These are phyloP conservation scores for Cyberlindnera veronae DNA, from an alignment of 805 yeast genomes.

Conservation along the genomic window DNA sequence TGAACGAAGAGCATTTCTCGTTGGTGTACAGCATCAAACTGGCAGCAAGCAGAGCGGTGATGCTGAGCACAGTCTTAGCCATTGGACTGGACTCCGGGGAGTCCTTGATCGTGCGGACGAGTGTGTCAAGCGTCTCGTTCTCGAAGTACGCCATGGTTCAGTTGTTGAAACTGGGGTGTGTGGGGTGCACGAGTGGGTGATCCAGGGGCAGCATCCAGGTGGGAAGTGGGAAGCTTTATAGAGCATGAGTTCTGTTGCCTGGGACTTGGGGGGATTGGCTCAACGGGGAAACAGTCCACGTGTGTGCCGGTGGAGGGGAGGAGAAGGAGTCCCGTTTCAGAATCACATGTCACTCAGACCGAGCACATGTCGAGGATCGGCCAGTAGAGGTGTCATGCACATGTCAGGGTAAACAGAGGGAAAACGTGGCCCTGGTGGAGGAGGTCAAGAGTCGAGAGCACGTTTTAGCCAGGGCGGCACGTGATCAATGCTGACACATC, in stretches of 20 bases:
- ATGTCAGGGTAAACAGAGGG: neutral
- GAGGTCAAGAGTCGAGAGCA: no score
- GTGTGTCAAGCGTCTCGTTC: conserved; percentile 5
- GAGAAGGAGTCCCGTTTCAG: neutral
- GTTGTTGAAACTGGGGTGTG: conserved; percentile 7
- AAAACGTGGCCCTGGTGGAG: no score
- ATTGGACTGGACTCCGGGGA: no score
- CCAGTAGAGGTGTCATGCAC: no score
- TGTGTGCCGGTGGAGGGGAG: neutral
- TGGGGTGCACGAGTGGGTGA: no score
- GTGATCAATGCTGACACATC: no score
- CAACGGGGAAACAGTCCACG: conserved; percentile 5
- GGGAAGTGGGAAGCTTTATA: no score
- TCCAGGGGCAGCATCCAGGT: no score
- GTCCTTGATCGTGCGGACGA: no score
- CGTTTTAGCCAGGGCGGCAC: no score
- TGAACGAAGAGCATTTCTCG: conserved; percentile 21
- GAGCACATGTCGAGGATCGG: neutral
- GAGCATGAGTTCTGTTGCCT: no score
- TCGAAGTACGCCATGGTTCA: no score
- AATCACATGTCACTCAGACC: neutral
- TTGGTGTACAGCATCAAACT: conserved; percentile 7
- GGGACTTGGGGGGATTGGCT: neutral
- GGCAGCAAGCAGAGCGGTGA: neutral
- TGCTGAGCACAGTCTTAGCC: conserved; percentile 6